These are phyloP conservation scores for Incumbomyces lentus DNA, from an alignment of 2,329 filamentous ascomycete genomes.

Conservation along the genomic window DNA sequence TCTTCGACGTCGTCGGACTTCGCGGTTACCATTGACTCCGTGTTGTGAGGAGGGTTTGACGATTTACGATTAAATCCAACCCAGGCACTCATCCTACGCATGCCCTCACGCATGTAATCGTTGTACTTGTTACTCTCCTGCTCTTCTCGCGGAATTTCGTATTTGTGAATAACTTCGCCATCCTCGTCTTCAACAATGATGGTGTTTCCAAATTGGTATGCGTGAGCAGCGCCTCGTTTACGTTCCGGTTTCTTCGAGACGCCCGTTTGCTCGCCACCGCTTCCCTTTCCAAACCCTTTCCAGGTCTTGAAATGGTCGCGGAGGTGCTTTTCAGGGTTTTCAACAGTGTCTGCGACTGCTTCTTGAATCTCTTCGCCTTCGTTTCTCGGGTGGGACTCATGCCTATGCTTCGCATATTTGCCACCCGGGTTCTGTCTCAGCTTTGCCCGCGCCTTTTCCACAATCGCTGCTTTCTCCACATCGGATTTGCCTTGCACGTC, in stretches of 20 bases:
- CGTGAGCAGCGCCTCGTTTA: constrained; percentile 47
- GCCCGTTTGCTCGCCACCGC: constrained; percentile 21
- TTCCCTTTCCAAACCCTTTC: constrained; percentile 33
- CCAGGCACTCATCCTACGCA: constrained; percentile 53
- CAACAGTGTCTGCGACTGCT: constrained; percentile 27
- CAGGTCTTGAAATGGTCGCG: constrained; percentile 39
- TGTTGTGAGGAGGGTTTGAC: constrained; percentile 11
- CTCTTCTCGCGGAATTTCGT: constrained; percentile 43
- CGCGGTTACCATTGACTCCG: constrained; percentile 10
- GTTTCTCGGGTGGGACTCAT: constrained; percentile 32
- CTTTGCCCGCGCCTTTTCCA: constrained; percentile 37
- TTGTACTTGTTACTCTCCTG: constrained; percentile 19
- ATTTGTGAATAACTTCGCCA: constrained; percentile 59
- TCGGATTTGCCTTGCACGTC: constrained; percentile 37
- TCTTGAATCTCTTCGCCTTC: constrained; percentile 35
- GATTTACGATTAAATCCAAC: constrained; percentile 34
- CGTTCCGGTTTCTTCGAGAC: constrained; percentile 22
- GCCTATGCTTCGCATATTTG: constrained; percentile 37
- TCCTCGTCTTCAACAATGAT: constrained; percentile 61
- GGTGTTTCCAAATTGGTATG: constrained; percentile 60
- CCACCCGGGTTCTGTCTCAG: constrained; percentile 44
- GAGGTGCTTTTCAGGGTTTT: constrained; percentile 29
- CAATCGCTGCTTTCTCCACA: constrained; percentile 53
- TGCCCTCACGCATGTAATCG: constrained; percentile 36
- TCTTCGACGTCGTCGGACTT: constrained; percentile 22